These are phyloP conservation scores for Scleroderma citrinum DNA, from an alignment of 768 basidiomycete species.

Conservation along the genomic window DNA sequence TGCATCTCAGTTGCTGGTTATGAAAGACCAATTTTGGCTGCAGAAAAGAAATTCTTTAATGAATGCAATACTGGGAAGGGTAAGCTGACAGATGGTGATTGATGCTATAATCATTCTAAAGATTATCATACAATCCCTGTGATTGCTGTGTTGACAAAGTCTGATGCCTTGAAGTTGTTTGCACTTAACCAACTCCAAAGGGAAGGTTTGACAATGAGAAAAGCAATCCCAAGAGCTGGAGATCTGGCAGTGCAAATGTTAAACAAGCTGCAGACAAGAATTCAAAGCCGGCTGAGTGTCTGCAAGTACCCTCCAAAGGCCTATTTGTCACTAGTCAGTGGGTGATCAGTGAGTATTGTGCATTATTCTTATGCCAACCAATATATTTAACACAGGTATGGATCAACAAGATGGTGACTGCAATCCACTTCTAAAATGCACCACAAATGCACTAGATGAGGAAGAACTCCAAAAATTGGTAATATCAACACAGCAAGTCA, in stretches of 20 bases:
- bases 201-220: slow-evolving; percentile 4
- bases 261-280: too few species aligned
- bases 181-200: slow-evolving; percentile 11
- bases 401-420: neutral
- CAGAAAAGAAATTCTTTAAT: slow-evolving; percentile 28
- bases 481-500: neutral
- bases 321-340: neutral
- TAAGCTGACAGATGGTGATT: neutral
- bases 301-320: neutral
- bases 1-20: slow-evolving; percentile 27
- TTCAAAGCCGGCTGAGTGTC: neutral
- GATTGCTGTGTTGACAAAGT: slow-evolving; percentile 34
- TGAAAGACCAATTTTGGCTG: slow-evolving; percentile 21
- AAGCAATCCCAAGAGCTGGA: slow-evolving; percentile 9
- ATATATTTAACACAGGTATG: neutral
- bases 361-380: neutral
- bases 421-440: neutral
- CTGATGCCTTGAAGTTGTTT: slow-evolving; percentile 24
- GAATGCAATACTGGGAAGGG: slow-evolving; percentile 10
- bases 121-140: slow-evolving; percentile 28
- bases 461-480: neutral
- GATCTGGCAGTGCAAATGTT: slow-evolving; percentile 9
- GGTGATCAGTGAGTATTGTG: neutral
- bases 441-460: neutral
- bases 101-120: neutral